A percentile compares a stretch with the other conserved stretches of the same genome.
Conservation (phyloP, 2,329 filamentous ascomycete genomes). For the Domatiomyces catenatus region DNA sequence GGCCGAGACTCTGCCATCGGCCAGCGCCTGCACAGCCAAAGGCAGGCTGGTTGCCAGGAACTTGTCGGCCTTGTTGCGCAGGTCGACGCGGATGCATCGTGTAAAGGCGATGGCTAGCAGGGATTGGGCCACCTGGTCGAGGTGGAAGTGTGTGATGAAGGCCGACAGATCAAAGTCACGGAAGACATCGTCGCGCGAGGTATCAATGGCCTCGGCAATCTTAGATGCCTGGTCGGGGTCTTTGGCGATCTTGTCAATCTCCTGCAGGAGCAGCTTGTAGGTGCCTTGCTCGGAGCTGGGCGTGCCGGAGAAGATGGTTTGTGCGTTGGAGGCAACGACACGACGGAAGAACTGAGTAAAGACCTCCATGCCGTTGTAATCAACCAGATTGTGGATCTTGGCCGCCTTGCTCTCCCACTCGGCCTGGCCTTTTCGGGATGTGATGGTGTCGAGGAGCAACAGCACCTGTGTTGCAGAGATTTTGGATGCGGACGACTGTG, state of each 20-base stretch:
- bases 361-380: conserved; percentile 98
- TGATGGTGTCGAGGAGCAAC: conserved; percentile 82
- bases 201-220: conserved; percentile 87
- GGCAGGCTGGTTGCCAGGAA: conserved; percentile 9
- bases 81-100: conserved; percentile 59
- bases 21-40: conserved; percentile 6
- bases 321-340: conserved; percentile 77
- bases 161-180: conserved; percentile 91
- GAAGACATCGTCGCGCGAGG: conserved; percentile 80
- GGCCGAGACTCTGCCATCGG: conserved; percentile 4
- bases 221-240: conserved; percentile 71
- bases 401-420: conserved; percentile 90
- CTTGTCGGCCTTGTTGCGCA: conserved; percentile 58
- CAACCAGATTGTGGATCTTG: conserved; percentile 85
- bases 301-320: conserved; percentile 64
- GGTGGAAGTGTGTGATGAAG: conserved; percentile 90
- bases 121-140: conserved; percentile 76
- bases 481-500: conserved; percentile 58
- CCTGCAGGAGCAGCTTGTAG: conserved; percentile 65
- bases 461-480: conserved; percentile 93
- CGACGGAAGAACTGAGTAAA: conserved; percentile 91
- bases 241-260: conserved; percentile 72
- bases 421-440: conserved; percentile 76
- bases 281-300: conserved; percentile 63
- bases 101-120: conserved; percentile 81